Evolutionary conservation across 1,284 basidiomycete genomes (phyloP), one percentile per base, ranked within the genome.

Genomic region (Tilletia indica): DNA sequence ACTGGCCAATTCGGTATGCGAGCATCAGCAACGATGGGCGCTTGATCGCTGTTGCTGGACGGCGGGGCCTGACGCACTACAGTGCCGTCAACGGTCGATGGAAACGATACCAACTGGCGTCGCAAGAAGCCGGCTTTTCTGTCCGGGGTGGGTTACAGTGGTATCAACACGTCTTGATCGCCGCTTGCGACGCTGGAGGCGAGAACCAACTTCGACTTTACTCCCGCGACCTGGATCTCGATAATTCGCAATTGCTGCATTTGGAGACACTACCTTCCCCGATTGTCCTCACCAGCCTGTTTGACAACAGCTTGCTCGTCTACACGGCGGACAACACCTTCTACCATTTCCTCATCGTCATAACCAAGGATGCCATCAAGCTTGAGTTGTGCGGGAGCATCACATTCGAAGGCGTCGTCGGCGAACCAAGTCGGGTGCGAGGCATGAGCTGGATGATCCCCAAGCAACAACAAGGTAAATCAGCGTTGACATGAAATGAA

Each of bases 361-460:
- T 94, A 1, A 94, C 94, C 0, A 85, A 88, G 16, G 91, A 94
- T 68, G 89, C 90, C 2, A 94, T 97, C 83, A 91, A 90, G 77
- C 86, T 99, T 45, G 91, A 76, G 16, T 85, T 94, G 3, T 98
- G 96, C 83, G 96, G 96, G 14, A 97, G 92, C 79, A 99, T 99
- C 81, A 92, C 91, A 16, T 98, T 99, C 81, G 89, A 89, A 71
- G 97, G 96, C 0, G 92, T 99, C 64, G 92, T 99, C 63, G 89
- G 90, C 25, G 89, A 90, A 14, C 95, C 97, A 0, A 89, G 88
- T 36, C 89, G 93, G 9, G 96, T 99, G 0, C 87, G 95, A 75
- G 93, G 93, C 68, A 86, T 99, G 82, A 97, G 94, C 84, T 99
- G 97, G 97, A 91, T 99, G 89, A 92, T 99, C 67, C 96, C 97